Evolutionary conservation across 164 flowering plant species (phyloP).

Genomic region (Sedum album): DNA sequence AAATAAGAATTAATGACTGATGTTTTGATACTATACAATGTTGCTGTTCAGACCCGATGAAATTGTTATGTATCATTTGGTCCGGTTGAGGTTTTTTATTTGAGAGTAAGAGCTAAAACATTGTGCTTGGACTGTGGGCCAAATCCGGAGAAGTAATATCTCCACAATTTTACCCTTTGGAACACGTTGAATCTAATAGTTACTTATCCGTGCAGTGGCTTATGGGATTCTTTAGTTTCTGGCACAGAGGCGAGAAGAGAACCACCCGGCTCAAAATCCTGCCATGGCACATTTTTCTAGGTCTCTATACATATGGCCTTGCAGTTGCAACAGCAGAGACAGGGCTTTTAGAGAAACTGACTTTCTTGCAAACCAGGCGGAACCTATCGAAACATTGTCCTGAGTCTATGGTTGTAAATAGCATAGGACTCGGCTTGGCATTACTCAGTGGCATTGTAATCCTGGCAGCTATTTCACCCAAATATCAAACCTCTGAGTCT

Average conservation of each 20-base stretch:
- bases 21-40: neutral
- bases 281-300: conserved; percentile 89
- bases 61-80: neutral
- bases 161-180: neutral
- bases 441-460: conserved; percentile 67
- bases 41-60: neutral
- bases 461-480: conserved; percentile 55
- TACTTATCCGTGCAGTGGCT: conserved; percentile 55
- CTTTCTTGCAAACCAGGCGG: conserved; percentile 54
- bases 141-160: no score
- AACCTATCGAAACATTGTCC: conserved; percentile 36
- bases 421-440: conserved; percentile 67
- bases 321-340: conserved; percentile 91
- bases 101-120: neutral
- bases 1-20: neutral
- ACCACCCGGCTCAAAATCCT: conserved; percentile 34
- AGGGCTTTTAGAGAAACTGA: conserved; percentile 81
- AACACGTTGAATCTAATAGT: neutral
- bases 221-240: conserved; percentile 80
- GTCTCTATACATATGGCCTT: conserved; percentile 74
- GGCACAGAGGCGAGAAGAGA: conserved; percentile 71
- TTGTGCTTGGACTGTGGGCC: neutral
- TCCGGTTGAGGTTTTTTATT: neutral
- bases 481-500: conserved; percentile 18
- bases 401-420: conserved; percentile 64